Evolutionary conservation across 139 green algal species (phyloP).

Genomic region (Chlorella sorokiniana): DNA sequence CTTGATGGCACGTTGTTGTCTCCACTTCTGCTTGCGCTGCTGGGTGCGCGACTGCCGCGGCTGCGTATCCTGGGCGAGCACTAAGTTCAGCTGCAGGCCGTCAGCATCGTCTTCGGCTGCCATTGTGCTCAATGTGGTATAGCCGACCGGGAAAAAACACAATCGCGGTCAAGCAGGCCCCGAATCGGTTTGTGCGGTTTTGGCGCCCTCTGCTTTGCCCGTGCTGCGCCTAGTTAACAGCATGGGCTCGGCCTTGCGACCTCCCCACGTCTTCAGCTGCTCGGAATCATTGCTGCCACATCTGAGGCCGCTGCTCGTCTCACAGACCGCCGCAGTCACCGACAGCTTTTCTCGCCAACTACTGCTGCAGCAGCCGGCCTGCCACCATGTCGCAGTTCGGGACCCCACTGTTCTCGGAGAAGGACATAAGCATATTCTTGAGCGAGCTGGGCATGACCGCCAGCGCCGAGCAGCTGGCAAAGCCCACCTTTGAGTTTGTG

Average conservation of each 20-base stretch:
- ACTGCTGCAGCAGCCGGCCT: neutral
- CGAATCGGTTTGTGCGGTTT: too few relatives aligned
- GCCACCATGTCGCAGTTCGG: slow-evolving; percentile 67
- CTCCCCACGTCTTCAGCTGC: too few relatives aligned
- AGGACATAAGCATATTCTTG: slow-evolving; percentile 84
- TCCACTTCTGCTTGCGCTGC: slow-evolving; percentile 11
- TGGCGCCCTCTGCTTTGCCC: neutral
- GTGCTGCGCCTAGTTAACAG: too few relatives aligned
- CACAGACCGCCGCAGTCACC: too few relatives aligned
- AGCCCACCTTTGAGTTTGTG: slow-evolving; percentile 82
- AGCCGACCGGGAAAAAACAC: too few relatives aligned
- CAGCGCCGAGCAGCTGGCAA: slow-evolving; percentile 68
- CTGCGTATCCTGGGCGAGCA: neutral
- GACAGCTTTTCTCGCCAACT: neutral
- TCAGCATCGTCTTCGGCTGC: slow-evolving; percentile 30
- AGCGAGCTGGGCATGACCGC: slow-evolving; percentile 81
- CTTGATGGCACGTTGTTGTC: neutral
- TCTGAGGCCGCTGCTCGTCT: too few relatives aligned
- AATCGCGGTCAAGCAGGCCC: too few relatives aligned
- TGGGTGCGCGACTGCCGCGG: neutral
- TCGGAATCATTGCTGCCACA: too few relatives aligned
- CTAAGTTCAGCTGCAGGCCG: slow-evolving; percentile 27
- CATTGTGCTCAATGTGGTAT: too few relatives aligned
- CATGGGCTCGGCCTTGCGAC: too few relatives aligned
- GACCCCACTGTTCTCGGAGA: slow-evolving; percentile 77